These are phyloP conservation scores for Annulohypoxylon moriforme DNA, from an alignment of 495 filamentous ascomycete genomes.

Conservation along the genomic window DNA sequence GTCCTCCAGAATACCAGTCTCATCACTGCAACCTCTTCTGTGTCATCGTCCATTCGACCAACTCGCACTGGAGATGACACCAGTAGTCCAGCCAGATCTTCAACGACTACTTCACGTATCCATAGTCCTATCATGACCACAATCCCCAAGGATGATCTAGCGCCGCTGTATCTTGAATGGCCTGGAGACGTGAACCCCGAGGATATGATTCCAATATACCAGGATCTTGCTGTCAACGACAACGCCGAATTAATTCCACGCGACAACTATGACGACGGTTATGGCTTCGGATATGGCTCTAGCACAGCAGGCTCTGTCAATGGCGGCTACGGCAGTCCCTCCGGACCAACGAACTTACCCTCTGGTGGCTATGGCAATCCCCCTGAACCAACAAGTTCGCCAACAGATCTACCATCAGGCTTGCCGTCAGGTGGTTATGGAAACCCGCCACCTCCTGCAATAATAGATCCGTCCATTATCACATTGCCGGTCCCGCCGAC, in stretches of 20 bases:
- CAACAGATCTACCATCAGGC: constrained; percentile 24
- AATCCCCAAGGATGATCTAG: background rate
- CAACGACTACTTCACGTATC: background rate
- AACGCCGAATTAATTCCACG: constrained; percentile 5
- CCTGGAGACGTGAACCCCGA: background rate
- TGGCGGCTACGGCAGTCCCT: constrained; percentile 33
- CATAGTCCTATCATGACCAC: constrained; percentile 26
- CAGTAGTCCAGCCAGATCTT: constrained; percentile 3
- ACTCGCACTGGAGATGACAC: constrained; percentile 15
- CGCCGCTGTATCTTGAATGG: background rate
- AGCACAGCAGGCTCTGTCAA: constrained; percentile 6
- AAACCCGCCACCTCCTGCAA: constrained; percentile 13
- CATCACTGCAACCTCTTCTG: background rate
- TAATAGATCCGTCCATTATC: constrained; percentile 14
- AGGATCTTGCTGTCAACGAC: background rate
- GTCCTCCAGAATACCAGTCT: background rate
- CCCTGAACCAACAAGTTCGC: background rate
- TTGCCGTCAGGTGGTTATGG: constrained; percentile 34
- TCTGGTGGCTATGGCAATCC: constrained; percentile 34
- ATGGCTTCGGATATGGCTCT: constrained; percentile 25
- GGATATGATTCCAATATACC: background rate
- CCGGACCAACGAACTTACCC: constrained; percentile 23
- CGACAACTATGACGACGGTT: constrained; percentile 31
- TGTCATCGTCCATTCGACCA: background rate
- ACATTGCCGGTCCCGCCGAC: constrained; percentile 19